These are phyloP conservation scores for Bipolaris sorokiniana DNA, from an alignment of 2,329 filamentous ascomycete species.

Conservation along the genomic window DNA sequence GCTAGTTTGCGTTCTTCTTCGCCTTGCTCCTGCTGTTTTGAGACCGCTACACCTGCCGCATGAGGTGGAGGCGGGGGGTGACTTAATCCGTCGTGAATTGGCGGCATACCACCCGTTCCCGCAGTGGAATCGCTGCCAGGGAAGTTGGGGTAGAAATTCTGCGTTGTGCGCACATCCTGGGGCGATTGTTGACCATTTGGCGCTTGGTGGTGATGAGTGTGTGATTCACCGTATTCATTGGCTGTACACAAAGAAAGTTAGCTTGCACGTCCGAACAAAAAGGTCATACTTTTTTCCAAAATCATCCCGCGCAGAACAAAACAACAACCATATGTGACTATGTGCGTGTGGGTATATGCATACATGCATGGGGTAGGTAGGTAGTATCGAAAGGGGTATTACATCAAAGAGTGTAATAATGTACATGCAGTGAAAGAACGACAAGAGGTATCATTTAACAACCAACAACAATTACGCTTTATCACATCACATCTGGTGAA, in stretches of 20 bases:
- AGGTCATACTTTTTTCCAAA: slow-evolving; percentile 15
- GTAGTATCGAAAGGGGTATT: slow-evolving; percentile 49
- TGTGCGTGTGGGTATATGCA: slow-evolving; percentile 28
- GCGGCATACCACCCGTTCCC: slow-evolving; percentile 65
- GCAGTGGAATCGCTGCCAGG: slow-evolving; percentile 62
- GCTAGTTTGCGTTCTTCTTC: slow-evolving; percentile 67
- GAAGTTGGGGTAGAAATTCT: slow-evolving; percentile 77
- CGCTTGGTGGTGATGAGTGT: slow-evolving; percentile 70
- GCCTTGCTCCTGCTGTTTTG: slow-evolving; percentile 58
- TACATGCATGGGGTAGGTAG: slow-evolving; percentile 43
- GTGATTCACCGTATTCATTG: slow-evolving; percentile 65
- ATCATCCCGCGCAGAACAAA: slow-evolving; percentile 33
- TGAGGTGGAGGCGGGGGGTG: slow-evolving; percentile 53
- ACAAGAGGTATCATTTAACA: slow-evolving; percentile 51
- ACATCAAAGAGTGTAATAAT: slow-evolving; percentile 52
- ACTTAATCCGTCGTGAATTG: slow-evolving; percentile 66
- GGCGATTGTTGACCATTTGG: slow-evolving; percentile 62
- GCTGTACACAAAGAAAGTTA: slow-evolving; percentile 58
- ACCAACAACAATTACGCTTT: slow-evolving; percentile 45
- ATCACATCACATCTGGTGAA: slow-evolving; percentile 79
- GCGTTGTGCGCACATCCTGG: slow-evolving; percentile 73
- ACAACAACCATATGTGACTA: slow-evolving; percentile 41
- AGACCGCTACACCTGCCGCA: slow-evolving; percentile 51
- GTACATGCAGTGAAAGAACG: slow-evolving; percentile 51
- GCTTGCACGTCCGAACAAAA: slow-evolving; percentile 46